These are phyloP conservation scores for Fraxinus americana DNA, from an alignment of 257 asterid species.

Conservation along the genomic window DNA sequence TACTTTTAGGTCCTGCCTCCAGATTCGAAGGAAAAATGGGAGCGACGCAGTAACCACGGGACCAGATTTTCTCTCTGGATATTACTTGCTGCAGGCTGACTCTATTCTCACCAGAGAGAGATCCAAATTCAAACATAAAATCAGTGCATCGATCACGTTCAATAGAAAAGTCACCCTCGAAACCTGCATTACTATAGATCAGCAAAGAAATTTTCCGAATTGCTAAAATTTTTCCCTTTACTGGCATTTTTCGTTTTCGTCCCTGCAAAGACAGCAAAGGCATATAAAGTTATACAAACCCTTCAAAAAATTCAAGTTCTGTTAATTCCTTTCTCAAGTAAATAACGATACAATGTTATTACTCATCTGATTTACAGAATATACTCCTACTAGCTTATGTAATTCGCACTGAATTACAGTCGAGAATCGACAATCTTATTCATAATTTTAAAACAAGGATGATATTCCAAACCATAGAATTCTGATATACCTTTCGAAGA, in stretches of 20 bases:
- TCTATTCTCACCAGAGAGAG: too few species aligned
- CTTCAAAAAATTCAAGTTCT: background rate
- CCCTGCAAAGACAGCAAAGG: conserved; percentile 49
- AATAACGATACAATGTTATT: background rate
- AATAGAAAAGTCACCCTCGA: background rate
- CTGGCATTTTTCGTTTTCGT: conserved; percentile 52
- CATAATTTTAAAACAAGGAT: background rate
- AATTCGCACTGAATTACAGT: background rate
- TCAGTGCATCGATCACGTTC: background rate
- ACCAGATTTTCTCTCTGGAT: background rate
- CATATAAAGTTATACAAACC: conserved; percentile 1
- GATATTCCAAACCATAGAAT: background rate
- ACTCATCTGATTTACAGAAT: too few species aligned
- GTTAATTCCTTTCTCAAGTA: background rate
- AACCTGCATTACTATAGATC: conserved; percentile 44
- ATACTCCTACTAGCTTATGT: background rate
- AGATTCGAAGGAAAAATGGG: background rate
- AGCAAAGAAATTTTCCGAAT: conserved; percentile 64
- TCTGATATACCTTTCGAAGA: conserved; percentile 60
- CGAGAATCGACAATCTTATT: too few species aligned
- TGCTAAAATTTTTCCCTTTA: conserved; percentile 41
- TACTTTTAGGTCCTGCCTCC: background rate
- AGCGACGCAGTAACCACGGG: background rate
- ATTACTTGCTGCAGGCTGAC: too few species aligned
- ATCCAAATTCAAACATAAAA: background rate